Percentiles rank a stretch among this genome's conserved stretches.
Conservation (phyloP, 148 eudicot species). For the Camellia sinensis region DNA sequence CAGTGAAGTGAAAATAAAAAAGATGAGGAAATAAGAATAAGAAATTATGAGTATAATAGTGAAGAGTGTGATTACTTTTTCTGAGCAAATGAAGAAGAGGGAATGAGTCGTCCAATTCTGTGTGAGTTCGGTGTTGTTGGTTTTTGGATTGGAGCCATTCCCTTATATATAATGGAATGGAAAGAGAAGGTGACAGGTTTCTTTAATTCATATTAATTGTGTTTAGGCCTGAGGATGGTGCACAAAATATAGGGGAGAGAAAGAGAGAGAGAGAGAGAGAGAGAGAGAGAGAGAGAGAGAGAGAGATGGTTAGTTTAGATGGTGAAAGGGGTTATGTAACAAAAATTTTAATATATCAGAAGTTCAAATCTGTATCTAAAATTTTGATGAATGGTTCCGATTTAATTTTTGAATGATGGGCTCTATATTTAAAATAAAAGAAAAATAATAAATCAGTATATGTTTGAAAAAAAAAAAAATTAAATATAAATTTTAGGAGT, state of each 20-base stretch:
- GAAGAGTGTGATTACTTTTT: no score
- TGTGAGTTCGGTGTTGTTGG: not conserved
- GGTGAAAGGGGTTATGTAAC: not conserved
- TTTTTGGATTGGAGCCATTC: not conserved
- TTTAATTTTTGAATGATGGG: no score
- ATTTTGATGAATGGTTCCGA: no score
- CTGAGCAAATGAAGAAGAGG: no score
- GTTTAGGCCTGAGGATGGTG: not conserved
- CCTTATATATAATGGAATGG: not conserved
- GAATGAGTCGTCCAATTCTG: no score
- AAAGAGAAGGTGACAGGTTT: conserved; percentile 6
- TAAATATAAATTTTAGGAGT: no score
- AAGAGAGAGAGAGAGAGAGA: not conserved
- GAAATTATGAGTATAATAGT: not conserved
- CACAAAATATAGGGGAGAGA: no score
- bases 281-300: conserved; percentile 2
- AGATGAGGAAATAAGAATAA: not conserved
- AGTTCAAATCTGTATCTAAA: no score
- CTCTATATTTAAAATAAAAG: no score
- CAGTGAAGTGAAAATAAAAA: not conserved
- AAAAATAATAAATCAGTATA: no score
- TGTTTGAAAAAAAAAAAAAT: no score
- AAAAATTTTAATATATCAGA: no score
- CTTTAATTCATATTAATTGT: not conserved
- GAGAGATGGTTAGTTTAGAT: not conserved